Evolutionary conservation across 2,329 filamentous ascomycete species (phyloP).

Genomic region (Fusarium sp.): DNA sequence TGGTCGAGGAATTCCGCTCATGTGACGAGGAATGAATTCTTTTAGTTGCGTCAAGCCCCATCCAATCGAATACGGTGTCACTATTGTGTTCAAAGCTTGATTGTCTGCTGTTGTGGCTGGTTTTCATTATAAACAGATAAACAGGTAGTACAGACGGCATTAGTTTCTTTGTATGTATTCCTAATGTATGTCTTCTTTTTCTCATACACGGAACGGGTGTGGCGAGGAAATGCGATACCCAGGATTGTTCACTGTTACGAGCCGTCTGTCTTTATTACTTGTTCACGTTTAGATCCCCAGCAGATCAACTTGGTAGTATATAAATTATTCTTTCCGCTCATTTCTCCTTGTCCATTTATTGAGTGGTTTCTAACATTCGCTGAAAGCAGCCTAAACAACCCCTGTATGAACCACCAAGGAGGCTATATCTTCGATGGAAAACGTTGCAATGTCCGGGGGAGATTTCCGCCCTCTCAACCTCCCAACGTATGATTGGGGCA

Average conservation of each 20-base stretch:
- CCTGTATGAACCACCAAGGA: neutral
- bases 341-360: neutral
- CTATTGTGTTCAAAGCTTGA: neutral
- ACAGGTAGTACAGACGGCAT: neutral
- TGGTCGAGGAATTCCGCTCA: neutral
- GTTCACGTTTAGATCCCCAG: neutral
- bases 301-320: neutral
- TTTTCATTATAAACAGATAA: neutral
- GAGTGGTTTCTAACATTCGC: neutral
- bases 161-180: neutral
- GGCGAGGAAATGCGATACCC: neutral
- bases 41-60: neutral
- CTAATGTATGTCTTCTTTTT: neutral
- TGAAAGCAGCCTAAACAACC: neutral
- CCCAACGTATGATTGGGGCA: neutral
- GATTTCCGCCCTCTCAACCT: neutral
- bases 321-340: neutral
- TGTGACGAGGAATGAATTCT: neutral
- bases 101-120: neutral
- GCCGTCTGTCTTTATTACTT: neutral
- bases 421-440: neutral
- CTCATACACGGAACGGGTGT: neutral
- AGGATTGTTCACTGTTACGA: neutral
- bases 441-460: neutral
- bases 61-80: neutral